Evolutionary conservation across 179 eudicot species (phyloP).

Genomic region (Vitellaria paradoxa): DNA sequence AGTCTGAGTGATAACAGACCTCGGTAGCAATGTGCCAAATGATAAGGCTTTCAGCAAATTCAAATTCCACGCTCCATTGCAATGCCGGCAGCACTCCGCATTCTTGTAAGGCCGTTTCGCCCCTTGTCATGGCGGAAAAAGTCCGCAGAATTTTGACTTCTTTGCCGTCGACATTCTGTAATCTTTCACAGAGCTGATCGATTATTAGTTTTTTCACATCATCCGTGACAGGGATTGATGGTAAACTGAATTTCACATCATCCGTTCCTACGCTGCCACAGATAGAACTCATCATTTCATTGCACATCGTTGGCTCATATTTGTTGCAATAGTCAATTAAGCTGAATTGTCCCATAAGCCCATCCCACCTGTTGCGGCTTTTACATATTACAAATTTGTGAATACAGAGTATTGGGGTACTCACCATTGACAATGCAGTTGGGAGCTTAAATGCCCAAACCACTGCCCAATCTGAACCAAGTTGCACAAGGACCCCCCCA

Average conservation of each 20-base stretch:
- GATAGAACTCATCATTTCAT: neutral
- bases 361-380: neutral
- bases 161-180: neutral
- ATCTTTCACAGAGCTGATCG: neutral
- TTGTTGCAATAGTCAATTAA: neutral
- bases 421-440: neutral
- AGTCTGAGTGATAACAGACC: neutral
- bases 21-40: conserved; percentile 9
- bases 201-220: neutral
- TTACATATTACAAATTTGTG: neutral
- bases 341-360: neutral
- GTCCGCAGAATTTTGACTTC: neutral
- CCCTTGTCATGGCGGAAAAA: neutral
- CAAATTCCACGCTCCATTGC: neutral
- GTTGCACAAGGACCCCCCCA: neutral
- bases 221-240: too few species aligned
- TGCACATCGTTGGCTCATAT: neutral
- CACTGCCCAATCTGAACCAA: conserved; percentile 7
- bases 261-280: neutral
- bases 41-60: neutral
- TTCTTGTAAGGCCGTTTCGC: too few species aligned
- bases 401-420: neutral
- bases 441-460: neutral
- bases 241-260: too few species aligned
- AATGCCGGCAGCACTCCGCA: too few species aligned